phyloP scores from a whole-genome alignment of 73 alveolate species.

The Symbiodinium pilosum region DNA sequence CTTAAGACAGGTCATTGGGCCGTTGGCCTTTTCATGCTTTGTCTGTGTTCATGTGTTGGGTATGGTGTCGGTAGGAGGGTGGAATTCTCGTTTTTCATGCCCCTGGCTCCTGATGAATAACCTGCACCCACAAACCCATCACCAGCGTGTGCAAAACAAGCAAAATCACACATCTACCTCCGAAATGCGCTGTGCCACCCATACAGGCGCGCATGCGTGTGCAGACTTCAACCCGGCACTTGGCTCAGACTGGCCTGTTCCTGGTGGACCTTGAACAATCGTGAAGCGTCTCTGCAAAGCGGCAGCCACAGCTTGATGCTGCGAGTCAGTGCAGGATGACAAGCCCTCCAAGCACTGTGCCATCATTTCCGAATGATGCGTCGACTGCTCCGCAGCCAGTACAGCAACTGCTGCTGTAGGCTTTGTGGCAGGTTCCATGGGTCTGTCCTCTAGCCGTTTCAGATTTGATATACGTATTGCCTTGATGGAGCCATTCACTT shows the following conservation, averaged over 20 bases:
- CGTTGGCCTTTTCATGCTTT: too few relatives aligned
- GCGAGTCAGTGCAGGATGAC: conserved; percentile 34
- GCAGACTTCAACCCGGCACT: too few relatives aligned
- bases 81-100: too few relatives aligned
- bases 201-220: too few relatives aligned
- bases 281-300: conserved; percentile 25
- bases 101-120: too few relatives aligned
- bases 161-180: too few relatives aligned
- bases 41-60: too few relatives aligned
- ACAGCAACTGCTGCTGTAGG: background rate
- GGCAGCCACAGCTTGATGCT: conserved; percentile 37
- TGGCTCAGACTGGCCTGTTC: background rate
- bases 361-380: background rate
- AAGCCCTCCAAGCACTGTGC: background rate
- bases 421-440: background rate
- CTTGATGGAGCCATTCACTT: conserved; percentile 1
- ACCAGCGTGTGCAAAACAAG: too few relatives aligned
- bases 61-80: too few relatives aligned
- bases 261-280: conserved; percentile 61
- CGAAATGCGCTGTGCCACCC: too few relatives aligned
- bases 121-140: too few relatives aligned
- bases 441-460: background rate
- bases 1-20: too few relatives aligned
- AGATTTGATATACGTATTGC: background rate
- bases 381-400: conserved; percentile 11